Percentiles rank a stretch among this genome's conserved stretches.
Evolutionary conservation across 352 stramenopile species (phyloP).

Genomic region (Plasmopara muralis): DNA sequence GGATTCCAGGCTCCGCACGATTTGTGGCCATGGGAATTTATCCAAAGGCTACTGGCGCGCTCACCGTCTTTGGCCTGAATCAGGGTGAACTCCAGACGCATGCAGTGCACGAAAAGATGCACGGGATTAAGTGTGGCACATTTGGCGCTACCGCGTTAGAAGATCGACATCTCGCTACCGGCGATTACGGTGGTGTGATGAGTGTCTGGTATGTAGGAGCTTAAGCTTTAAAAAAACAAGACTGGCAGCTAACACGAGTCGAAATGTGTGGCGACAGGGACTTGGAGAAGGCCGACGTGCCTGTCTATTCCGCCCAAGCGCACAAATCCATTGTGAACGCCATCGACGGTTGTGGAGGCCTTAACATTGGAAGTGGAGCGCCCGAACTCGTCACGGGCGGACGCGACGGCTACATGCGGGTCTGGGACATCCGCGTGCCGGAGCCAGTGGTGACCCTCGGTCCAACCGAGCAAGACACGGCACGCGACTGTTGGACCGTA

Average conservation of each 20-base stretch:
- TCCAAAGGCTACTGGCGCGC: constrained; percentile 87
- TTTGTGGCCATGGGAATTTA: constrained; percentile 93
- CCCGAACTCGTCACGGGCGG: constrained; percentile 93
- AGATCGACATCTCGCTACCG: constrained; percentile 81
- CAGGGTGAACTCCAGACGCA: constrained; percentile 77
- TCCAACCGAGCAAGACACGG: constrained; percentile 70
- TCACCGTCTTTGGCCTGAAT: constrained; percentile 89
- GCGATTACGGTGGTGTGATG: constrained; percentile 72
- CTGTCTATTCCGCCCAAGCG: constrained; percentile 86
- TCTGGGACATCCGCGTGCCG: constrained; percentile 92
- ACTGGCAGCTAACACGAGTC: constrained; percentile 1
- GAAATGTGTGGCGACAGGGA: constrained; percentile 40
- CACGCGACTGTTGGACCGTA: constrained; percentile 94
- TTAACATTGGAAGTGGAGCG: constrained; percentile 83
- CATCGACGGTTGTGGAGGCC: constrained; percentile 92
- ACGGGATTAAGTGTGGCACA: constrained; percentile 94
- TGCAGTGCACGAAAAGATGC: constrained; percentile 64
- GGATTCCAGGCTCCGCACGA: constrained; percentile 90
- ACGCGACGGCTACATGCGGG: constrained; percentile 91
- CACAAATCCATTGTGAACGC: constrained; percentile 93
- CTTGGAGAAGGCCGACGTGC: constrained; percentile 65
- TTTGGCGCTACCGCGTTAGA: constrained; percentile 91
- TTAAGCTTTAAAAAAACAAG: constrained; percentile 4
- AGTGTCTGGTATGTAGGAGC: constrained; percentile 46
- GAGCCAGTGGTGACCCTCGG: constrained; percentile 90